Evolutionary conservation across 2,329 filamentous ascomycete genomes (phyloP).

Genomic region (Fusarium tjaetaba): DNA sequence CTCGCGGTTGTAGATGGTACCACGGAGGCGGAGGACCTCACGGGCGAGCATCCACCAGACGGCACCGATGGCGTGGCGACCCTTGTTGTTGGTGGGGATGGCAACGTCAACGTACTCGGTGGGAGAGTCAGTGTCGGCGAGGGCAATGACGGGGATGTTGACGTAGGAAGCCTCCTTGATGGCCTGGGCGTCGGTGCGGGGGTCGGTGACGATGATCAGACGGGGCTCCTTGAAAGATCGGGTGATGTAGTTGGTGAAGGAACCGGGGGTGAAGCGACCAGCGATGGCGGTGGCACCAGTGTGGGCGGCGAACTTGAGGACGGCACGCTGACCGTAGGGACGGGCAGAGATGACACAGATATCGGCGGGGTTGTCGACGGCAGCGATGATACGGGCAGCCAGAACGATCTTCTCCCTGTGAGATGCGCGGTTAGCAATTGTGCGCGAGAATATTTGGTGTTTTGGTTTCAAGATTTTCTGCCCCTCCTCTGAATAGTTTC

Average conservation of each 20-base stretch:
- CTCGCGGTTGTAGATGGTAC: slow-evolving; percentile 95
- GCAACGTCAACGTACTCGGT: slow-evolving; percentile 99
- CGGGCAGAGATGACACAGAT: slow-evolving; percentile 99
- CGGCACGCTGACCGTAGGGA: slow-evolving; percentile 99
- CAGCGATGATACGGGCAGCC: slow-evolving; percentile 97
- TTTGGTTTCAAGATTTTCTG: slow-evolving; percentile 34
- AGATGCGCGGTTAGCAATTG: slow-evolving; percentile 26
- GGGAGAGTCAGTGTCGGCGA: slow-evolving; percentile 98
- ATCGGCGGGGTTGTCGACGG: slow-evolving; percentile 99
- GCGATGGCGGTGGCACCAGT: slow-evolving; percentile 98
- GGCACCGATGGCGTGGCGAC: slow-evolving; percentile 97
- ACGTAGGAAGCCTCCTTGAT: slow-evolving; percentile 99
- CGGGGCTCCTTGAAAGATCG: slow-evolving; percentile 99
- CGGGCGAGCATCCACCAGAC: slow-evolving; percentile 99
- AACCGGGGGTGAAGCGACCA: slow-evolving; percentile 99
- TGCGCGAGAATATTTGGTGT: slow-evolving; percentile 5
- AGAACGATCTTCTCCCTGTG: slow-evolving; percentile 99
- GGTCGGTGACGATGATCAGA: slow-evolving; percentile 99
- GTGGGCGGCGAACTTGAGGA: slow-evolving; percentile 99
- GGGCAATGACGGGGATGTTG: slow-evolving; percentile 99
- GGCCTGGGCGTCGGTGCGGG: slow-evolving; percentile 98
- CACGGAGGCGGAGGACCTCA: slow-evolving; percentile 98
- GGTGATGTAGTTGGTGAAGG: slow-evolving; percentile 99
- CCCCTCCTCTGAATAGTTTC: slow-evolving; percentile 36
- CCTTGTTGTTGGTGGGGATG: slow-evolving; percentile 99